phyloP scores from a whole-genome alignment of 2,329 filamentous ascomycete genomes.

The Aschersonia sp. region DNA sequence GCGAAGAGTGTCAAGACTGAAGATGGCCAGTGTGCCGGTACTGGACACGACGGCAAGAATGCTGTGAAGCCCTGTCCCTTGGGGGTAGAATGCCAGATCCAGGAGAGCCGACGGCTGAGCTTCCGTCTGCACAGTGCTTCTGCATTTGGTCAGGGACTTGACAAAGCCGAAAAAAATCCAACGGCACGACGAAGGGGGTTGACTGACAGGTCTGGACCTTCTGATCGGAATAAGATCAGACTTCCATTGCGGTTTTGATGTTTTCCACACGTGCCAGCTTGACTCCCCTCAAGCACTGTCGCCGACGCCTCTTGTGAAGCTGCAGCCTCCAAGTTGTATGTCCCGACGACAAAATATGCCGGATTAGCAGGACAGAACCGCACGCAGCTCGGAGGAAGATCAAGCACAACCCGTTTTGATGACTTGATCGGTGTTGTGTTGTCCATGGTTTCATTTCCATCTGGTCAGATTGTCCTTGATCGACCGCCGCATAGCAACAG shows the following conservation, averaged over 20 bases:
- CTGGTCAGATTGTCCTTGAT: no score
- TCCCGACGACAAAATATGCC: conserved; percentile 64
- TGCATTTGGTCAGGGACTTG: conserved; percentile 1
- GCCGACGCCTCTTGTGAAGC: conserved; percentile 9
- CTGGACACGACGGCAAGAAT: conserved; percentile 67
- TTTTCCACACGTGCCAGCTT: conserved; percentile 13
- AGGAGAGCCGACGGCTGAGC: conserved; percentile 60
- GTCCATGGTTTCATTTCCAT: conserved; percentile 6
- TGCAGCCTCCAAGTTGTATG: conserved; percentile 58
- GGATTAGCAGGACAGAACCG: conserved; percentile 52
- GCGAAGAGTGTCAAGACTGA: conserved; percentile 30
- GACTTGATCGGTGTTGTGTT: conserved; percentile 19
- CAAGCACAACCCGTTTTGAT: conserved; percentile 35
- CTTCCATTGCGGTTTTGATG: conserved; percentile 59
- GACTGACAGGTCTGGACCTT: conserved; percentile 40
- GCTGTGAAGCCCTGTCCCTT: conserved; percentile 18
- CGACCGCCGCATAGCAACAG: no score
- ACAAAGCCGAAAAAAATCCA: neutral
- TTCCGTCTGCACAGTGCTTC: conserved; percentile 35
- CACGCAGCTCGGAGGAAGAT: conserved; percentile 65
- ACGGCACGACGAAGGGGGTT: neutral
- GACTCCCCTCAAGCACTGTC: conserved; percentile 8
- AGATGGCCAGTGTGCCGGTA: conserved; percentile 55
- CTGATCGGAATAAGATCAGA: conserved; percentile 49
- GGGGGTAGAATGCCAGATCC: conserved; percentile 67